These are phyloP conservation scores for Prunus fruticosa DNA, from an alignment of 306 rosid genomes.

Conservation along the genomic window DNA sequence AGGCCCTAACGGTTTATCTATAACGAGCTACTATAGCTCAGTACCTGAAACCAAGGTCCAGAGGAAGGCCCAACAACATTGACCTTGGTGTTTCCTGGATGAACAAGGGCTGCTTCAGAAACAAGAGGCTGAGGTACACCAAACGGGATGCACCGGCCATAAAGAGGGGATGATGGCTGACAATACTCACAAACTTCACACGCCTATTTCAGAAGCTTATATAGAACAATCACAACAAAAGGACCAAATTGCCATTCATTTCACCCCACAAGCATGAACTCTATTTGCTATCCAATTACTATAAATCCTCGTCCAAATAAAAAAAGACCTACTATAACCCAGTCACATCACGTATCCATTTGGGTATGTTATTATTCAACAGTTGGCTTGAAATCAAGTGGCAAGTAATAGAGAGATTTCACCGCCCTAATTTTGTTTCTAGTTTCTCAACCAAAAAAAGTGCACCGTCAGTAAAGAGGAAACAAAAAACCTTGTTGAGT, in stretches of 20 bases:
- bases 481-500: no score
- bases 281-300: not conserved
- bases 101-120: not conserved
- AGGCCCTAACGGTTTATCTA: not conserved
- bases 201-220: not conserved
- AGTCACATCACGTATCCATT: not conserved
- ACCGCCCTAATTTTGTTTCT: not conserved
- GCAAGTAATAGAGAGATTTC: not conserved
- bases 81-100: not conserved
- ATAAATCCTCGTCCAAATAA: not conserved
- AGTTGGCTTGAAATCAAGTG: not conserved
- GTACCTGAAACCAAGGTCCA: not conserved
- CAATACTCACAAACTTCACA: not conserved
- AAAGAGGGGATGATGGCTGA: not conserved
- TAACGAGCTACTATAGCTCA: not conserved
- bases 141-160: not conserved
- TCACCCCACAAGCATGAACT: not conserved
- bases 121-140: not conserved
- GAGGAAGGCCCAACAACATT: not conserved
- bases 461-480: not conserved
- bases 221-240: not conserved
- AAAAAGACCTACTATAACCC: not conserved
- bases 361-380: not conserved
- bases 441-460: not conserved
- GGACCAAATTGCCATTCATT: not conserved